These are phyloP conservation scores for Hypericum perforatum DNA, from an alignment of 345 rosid species.

Conservation along the genomic window DNA sequence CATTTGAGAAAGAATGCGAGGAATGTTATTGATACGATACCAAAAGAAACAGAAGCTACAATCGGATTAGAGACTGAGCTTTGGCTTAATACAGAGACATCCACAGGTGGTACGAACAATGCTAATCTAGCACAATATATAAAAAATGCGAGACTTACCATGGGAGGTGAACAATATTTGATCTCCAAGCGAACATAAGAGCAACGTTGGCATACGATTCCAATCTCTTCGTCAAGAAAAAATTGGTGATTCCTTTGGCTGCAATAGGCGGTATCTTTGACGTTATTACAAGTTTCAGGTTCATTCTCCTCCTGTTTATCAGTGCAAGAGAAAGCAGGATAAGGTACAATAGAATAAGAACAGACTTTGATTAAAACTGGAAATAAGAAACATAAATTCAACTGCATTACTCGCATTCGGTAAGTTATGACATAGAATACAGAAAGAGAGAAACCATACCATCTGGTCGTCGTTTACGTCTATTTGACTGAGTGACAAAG, in stretches of 20 bases:
- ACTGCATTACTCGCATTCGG: too few species aligned
- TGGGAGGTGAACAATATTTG: constrained; percentile 29
- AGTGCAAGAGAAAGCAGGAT: too few species aligned
- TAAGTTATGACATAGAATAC: too few species aligned
- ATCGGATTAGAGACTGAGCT: too few species aligned
- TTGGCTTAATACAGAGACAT: too few species aligned
- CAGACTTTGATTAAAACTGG: too few species aligned
- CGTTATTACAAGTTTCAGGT: background rate
- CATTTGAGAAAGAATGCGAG: constrained; percentile 11
- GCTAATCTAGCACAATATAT: background rate
- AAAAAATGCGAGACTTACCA: constrained; percentile 27
- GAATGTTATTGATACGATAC: background rate
- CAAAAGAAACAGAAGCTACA: background rate
- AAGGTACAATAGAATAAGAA: too few species aligned
- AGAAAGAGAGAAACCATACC: constrained; percentile 31
- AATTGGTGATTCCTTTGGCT: constrained; percentile 33
- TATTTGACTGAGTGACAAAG: constrained; percentile 24
- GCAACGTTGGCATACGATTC: constrained; percentile 37
- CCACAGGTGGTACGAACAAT: background rate
- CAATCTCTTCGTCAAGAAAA: constrained; percentile 44
- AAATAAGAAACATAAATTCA: too few species aligned
- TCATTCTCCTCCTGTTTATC: constrained; percentile 9
- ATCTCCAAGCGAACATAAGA: constrained; percentile 27
- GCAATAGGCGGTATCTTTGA: constrained; percentile 15
- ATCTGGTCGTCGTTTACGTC: constrained; percentile 11